Conservation (phyloP, 2,329 filamentous ascomycete genomes). For the Kalmusia sp. region DNA sequence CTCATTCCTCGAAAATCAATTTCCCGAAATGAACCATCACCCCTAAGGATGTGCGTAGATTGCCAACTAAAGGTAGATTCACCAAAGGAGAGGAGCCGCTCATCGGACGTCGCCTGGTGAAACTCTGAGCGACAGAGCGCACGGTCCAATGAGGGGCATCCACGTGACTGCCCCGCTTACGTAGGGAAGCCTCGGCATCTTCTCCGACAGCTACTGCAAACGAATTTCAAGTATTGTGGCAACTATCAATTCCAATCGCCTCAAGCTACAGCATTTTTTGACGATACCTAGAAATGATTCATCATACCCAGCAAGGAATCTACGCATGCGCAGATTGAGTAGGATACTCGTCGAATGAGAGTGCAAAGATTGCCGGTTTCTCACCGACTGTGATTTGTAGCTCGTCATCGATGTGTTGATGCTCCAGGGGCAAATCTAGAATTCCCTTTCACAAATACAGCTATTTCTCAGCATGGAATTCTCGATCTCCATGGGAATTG, state of each 20-base stretch:
- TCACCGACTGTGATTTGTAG: background rate
- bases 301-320: too few relatives aligned
- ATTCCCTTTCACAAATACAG: background rate
- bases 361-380: background rate
- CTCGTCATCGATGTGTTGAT: constrained; percentile 4
- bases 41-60: too few relatives aligned
- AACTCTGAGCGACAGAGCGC: background rate
- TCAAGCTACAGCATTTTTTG: too few relatives aligned
- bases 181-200: background rate
- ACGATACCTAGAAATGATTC: background rate
- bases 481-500: constrained; percentile 27
- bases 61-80: too few relatives aligned
- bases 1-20: too few relatives aligned
- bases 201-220: background rate
- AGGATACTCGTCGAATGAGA: too few relatives aligned
- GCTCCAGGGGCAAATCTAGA: background rate
- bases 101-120: background rate
- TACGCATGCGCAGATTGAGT: too few relatives aligned
- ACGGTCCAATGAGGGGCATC: background rate
- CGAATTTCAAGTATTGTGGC: too few relatives aligned
- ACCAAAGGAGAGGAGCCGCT: background rate
- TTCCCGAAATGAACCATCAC: too few relatives aligned
- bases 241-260: background rate
- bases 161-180: background rate
- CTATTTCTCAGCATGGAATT: constrained; percentile 35